Percentiles rank a stretch among this genome's conserved stretches.
Conservation (phyloP, 306 rosid genomes). For the Cicer pinnatifidum region DNA sequence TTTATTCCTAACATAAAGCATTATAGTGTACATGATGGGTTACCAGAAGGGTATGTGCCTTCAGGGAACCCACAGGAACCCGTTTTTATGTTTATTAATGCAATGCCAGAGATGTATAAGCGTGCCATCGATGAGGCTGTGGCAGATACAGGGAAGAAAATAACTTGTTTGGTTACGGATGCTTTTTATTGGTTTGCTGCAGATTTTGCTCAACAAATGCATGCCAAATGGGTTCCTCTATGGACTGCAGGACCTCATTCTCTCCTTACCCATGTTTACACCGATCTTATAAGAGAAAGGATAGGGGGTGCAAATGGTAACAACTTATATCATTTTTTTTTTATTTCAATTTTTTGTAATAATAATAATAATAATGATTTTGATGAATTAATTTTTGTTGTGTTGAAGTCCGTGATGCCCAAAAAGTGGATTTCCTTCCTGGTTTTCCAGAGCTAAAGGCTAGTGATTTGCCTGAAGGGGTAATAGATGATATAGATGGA, state of each 20-base stretch:
- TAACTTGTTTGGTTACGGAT: slow-evolving; percentile 67
- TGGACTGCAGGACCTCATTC: slow-evolving; percentile 81
- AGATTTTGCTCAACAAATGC: slow-evolving; percentile 55
- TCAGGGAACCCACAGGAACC: slow-evolving; percentile 42
- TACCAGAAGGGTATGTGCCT: slow-evolving; percentile 51
- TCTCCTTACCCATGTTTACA: slow-evolving; percentile 51
- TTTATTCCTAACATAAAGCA: slow-evolving; percentile 42
- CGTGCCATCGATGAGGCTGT: slow-evolving; percentile 48
- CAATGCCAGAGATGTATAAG: slow-evolving; percentile 48
- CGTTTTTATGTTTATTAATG: slow-evolving; percentile 48
- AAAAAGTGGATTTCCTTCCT: slow-evolving; percentile 57
- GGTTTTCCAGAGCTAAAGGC: slow-evolving; percentile 51
- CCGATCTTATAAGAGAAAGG: slow-evolving; percentile 49
- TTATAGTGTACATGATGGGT: slow-evolving; percentile 61
- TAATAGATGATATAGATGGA: slow-evolving; percentile 34
- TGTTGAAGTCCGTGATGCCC: slow-evolving; percentile 37
- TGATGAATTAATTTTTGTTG: background rate
- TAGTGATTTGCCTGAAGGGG: slow-evolving; percentile 62
- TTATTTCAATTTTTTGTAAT: no score
- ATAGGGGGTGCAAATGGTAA: slow-evolving; percentile 28
- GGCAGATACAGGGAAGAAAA: slow-evolving; percentile 40
- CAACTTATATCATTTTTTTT: no score
- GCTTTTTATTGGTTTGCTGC: slow-evolving; percentile 73
- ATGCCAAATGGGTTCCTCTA: slow-evolving; percentile 70
- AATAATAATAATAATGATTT: background rate